These are phyloP conservation scores for Pulveroboletus ravenelii DNA, from an alignment of 768 basidiomycete genomes.

Conservation along the genomic window DNA sequence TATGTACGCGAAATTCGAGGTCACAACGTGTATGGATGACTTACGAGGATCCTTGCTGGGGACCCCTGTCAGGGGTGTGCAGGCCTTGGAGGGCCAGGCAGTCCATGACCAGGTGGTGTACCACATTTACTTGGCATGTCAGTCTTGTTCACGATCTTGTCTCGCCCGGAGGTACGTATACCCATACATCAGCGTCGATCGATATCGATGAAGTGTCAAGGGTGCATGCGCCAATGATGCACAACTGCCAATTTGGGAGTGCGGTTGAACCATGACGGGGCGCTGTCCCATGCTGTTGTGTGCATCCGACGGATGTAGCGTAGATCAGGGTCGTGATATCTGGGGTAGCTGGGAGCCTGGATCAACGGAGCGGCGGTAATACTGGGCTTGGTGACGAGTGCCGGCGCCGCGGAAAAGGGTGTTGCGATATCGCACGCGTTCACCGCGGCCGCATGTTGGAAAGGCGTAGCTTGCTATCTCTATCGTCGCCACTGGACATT, in stretches of 20 bases:
- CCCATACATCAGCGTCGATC: neutral
- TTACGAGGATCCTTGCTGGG: conserved; percentile 5
- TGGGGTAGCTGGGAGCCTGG: conserved; percentile 3
- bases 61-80: neutral
- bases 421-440: conserved; percentile 8
- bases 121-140: neutral
- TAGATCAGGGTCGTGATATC: conserved; percentile 17
- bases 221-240: neutral
- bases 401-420: conserved; percentile 14
- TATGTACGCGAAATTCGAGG: neutral
- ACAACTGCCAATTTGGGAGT: neutral
- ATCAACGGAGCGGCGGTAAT: neutral
- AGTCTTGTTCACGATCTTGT: neutral
- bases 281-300: neutral
- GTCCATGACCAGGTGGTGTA: neutral
- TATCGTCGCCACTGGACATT: conserved; percentile 3
- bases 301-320: neutral
- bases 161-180: neutral
- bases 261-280: neutral
- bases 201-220: neutral
- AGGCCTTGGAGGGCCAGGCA: neutral
- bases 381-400: neutral
- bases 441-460: conserved; percentile 18
- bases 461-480: neutral
- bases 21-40: conserved; percentile 13